Percentiles rank a stretch among this genome's conserved stretches.
Evolutionary conservation across 2,329 filamentous ascomycete species (phyloP).

Genomic region (Ascochyta viciae-villosae): DNA sequence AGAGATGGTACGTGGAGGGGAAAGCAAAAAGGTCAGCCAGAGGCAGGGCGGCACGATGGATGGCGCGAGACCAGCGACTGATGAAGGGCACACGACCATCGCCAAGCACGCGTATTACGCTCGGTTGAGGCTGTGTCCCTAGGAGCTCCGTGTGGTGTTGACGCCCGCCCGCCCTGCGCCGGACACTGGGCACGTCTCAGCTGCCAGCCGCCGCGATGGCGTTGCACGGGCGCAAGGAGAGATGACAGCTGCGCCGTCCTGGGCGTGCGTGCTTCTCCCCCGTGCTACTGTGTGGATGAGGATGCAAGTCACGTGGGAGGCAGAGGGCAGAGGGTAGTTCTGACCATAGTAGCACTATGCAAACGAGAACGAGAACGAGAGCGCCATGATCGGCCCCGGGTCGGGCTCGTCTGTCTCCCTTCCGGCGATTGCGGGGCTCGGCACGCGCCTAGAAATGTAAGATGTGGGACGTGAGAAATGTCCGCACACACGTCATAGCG

Average conservation of each 20-base stretch:
- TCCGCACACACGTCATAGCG: constrained; percentile 26
- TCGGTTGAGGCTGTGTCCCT: constrained; percentile 14
- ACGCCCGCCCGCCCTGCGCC: constrained; percentile 3
- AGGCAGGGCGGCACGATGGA: background rate
- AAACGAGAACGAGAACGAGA: background rate
- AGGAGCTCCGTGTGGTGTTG: constrained; percentile 8
- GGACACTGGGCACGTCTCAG: constrained; percentile 18
- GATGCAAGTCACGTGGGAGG: background rate
- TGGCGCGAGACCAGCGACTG: constrained; percentile 5
- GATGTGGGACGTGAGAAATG: background rate
- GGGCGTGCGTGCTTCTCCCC: too few relatives aligned
- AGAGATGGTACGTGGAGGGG: background rate
- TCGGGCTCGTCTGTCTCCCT: background rate
- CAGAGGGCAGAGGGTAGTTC: background rate
- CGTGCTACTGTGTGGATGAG: background rate
- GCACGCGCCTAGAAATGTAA: constrained; percentile 5
- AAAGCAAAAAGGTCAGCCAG: background rate
- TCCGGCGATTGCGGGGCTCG: constrained; percentile 9
- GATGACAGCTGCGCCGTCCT: constrained; percentile 6
- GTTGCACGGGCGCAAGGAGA: constrained; percentile 8
- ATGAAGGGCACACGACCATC: constrained; percentile 16
- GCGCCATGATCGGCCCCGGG: constrained; percentile 8
- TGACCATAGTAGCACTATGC: too few relatives aligned
- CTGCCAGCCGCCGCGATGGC: constrained; percentile 11
- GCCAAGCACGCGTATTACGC: constrained; percentile 14